phyloP scores from a whole-genome alignment of 1,284 basidiomycete genomes.

The Leccinum pallidistipes region DNA sequence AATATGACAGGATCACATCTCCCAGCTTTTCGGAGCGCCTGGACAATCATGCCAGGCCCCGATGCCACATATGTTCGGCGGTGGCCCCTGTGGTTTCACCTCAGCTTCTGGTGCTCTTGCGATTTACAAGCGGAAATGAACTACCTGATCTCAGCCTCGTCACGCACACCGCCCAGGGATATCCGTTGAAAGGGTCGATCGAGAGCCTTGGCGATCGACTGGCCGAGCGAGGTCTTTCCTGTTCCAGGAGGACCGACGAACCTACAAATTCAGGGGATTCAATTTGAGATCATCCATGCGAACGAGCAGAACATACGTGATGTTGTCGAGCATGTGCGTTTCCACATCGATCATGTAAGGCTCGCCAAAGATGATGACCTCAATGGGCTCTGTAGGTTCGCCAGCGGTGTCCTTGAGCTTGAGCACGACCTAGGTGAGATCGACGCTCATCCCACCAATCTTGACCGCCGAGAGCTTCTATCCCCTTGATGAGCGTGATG shows the following conservation, averaged over 20 bases:
- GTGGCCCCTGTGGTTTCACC: slow-evolving; percentile 55
- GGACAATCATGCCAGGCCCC: slow-evolving; percentile 84
- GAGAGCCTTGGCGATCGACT: slow-evolving; percentile 84
- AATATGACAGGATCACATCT: slow-evolving; percentile 79
- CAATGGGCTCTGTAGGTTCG: too few species aligned
- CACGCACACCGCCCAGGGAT: slow-evolving; percentile 88
- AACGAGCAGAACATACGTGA: too few species aligned
- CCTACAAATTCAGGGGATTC: slow-evolving; percentile 33
- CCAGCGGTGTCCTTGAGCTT: too few species aligned
- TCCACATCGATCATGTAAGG: too few species aligned
- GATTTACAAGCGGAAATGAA: neutral
- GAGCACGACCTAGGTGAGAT: too few species aligned
- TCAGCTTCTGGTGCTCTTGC: slow-evolving; percentile 3
- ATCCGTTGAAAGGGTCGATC: slow-evolving; percentile 88
- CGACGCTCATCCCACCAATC: too few species aligned
- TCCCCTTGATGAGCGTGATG: too few species aligned
- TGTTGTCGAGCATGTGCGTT: too few species aligned
- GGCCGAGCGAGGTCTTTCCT: slow-evolving; percentile 84
- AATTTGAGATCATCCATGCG: neutral
- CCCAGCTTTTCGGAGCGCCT: slow-evolving; percentile 86
- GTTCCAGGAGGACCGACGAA: slow-evolving; percentile 84
- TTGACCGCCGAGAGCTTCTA: too few species aligned
- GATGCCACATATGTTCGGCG: slow-evolving; percentile 89
- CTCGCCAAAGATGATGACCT: too few species aligned
- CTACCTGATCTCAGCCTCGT: slow-evolving; percentile 83